Conservation (phyloP, 1,284 basidiomycete genomes). For the Chiua sp. region DNA sequence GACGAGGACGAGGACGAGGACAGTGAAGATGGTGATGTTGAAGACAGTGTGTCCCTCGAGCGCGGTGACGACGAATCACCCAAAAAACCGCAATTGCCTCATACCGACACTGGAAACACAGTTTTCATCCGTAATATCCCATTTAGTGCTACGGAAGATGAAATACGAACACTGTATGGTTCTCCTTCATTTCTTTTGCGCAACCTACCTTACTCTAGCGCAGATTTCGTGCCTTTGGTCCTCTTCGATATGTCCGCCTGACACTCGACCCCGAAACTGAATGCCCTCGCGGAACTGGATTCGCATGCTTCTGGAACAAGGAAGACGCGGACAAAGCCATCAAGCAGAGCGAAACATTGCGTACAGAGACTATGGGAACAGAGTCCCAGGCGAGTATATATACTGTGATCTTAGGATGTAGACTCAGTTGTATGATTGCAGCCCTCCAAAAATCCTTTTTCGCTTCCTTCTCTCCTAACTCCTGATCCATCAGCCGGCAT, state of each 20-base stretch:
- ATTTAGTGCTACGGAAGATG: slow-evolving; percentile 92
- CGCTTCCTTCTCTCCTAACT: slow-evolving; percentile 86
- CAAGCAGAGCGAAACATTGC: slow-evolving; percentile 79
- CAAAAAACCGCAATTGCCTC: slow-evolving; percentile 75
- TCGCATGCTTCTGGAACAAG: slow-evolving; percentile 97
- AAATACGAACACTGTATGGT: slow-evolving; percentile 78
- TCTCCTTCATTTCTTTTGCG: slow-evolving; percentile 15
- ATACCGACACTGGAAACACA: slow-evolving; percentile 87
- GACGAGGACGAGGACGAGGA: too few species aligned
- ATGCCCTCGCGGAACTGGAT: slow-evolving; percentile 95
- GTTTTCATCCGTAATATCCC: slow-evolving; percentile 96
- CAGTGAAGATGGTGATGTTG: slow-evolving; percentile 40
- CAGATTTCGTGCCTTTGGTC: slow-evolving; percentile 89
- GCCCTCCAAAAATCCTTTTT: slow-evolving; percentile 83
- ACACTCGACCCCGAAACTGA: slow-evolving; percentile 87
- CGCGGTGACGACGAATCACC: slow-evolving; percentile 47
- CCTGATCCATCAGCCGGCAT: slow-evolving; percentile 93
- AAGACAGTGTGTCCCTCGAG: slow-evolving; percentile 48
- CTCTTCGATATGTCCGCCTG: slow-evolving; percentile 92
- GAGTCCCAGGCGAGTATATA: slow-evolving; percentile 37
- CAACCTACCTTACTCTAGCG: slow-evolving; percentile 4
- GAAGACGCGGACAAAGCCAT: slow-evolving; percentile 90
- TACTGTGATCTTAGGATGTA: neutral
- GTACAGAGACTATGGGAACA: slow-evolving; percentile 61
- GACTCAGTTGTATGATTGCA: slow-evolving; percentile 28